Conservation (phyloP, 768 basidiomycete genomes). For the Agaricus subrufescens region DNA sequence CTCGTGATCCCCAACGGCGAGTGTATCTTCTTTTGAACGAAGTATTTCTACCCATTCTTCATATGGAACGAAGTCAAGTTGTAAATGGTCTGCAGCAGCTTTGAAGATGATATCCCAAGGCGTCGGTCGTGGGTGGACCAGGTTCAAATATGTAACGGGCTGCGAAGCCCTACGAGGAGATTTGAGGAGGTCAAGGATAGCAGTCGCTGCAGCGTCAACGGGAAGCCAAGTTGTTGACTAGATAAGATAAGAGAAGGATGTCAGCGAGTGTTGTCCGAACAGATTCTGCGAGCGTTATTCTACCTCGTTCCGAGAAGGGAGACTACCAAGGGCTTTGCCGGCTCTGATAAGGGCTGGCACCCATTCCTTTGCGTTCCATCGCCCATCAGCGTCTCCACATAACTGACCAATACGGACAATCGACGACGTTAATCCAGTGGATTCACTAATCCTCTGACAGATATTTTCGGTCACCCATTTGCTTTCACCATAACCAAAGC, state of each 20-base stretch:
- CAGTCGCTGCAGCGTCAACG: background rate
- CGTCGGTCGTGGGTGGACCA: background rate
- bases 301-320: background rate
- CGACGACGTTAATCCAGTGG: background rate
- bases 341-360: conserved; percentile 21
- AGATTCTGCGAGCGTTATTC: too few relatives aligned
- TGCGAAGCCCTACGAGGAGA: background rate
- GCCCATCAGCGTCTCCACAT: conserved; percentile 34
- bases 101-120: background rate
- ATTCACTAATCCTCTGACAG: background rate
- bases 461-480: conserved; percentile 8
- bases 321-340: background rate
- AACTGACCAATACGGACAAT: conserved; percentile 42
- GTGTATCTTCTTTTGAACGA: background rate
- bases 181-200: background rate
- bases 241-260: background rate
- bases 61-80: background rate
- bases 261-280: too few relatives aligned
- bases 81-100: background rate
- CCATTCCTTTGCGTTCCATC: conserved; percentile 42
- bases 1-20: background rate
- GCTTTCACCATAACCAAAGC: conserved; percentile 3
- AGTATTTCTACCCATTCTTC: background rate
- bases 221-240: background rate
- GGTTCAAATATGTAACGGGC: background rate